Conservation (phyloP, 345 rosid genomes). For the Lumnitzera racemosa region DNA sequence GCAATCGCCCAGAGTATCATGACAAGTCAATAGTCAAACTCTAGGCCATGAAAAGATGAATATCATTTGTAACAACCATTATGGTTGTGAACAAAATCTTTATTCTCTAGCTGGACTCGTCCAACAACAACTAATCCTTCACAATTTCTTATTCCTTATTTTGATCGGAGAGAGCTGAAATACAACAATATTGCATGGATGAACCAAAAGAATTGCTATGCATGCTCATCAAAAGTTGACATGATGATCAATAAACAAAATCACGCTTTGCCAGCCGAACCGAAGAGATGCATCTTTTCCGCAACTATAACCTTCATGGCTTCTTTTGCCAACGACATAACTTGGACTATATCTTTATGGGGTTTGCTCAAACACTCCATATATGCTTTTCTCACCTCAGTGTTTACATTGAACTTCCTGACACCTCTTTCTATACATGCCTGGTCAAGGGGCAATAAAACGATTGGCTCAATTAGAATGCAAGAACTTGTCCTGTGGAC, state of each 20-base stretch:
- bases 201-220: not conserved
- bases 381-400: conserved; percentile 80
- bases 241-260: not conserved
- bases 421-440: conserved; percentile 68
- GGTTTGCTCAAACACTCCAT: conserved; percentile 50
- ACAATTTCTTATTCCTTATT: too few species aligned
- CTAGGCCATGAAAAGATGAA: too few species aligned
- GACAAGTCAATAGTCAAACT: too few species aligned
- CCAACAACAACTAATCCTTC: too few species aligned
- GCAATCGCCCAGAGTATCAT: too few species aligned
- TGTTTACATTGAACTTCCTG: conserved; percentile 88
- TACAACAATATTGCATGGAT: not conserved
- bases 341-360: conserved; percentile 60
- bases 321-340: conserved; percentile 64
- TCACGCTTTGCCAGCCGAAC: conserved; percentile 83
- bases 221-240: not conserved
- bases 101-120: too few species aligned
- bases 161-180: too few species aligned
- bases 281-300: conserved; percentile 82
- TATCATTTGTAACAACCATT: too few species aligned
- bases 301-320: conserved; percentile 80
- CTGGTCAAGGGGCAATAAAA: conserved; percentile 24
- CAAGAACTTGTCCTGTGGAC: not conserved
- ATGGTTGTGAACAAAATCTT: too few species aligned
- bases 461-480: not conserved